These are phyloP conservation scores for Tulasnella sp. DNA, from an alignment of 768 basidiomycete genomes.

Conservation along the genomic window DNA sequence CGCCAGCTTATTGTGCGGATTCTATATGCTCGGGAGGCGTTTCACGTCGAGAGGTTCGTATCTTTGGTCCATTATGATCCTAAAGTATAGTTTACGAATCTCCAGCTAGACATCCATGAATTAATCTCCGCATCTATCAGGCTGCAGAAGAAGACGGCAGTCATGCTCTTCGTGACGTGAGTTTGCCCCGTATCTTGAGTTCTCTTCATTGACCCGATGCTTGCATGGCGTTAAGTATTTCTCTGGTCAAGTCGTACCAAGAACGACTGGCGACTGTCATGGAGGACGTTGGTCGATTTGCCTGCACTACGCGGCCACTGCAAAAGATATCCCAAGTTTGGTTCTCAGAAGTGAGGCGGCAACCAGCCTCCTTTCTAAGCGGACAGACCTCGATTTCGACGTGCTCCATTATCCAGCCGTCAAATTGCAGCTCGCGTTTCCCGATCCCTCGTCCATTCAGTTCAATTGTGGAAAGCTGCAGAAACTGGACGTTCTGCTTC, in stretches of 20 bases:
- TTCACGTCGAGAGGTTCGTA: conserved; percentile 76
- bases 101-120: not conserved
- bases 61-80: conserved; percentile 72
- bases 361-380: conserved; percentile 21
- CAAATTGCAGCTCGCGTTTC: conserved; percentile 87
- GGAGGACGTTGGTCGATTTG: conserved; percentile 51
- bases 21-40: conserved; percentile 65
- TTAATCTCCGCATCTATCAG: conserved; percentile 27
- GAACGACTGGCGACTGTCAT: conserved; percentile 46
- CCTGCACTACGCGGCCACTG: conserved; percentile 72
- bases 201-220: not conserved
- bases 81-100: conserved; percentile 32
- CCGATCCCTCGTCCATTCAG: conserved; percentile 77
- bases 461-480: conserved; percentile 97
- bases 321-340: conserved; percentile 41
- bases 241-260: conserved; percentile 55
- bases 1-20: not conserved
- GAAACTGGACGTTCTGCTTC: conserved; percentile 61
- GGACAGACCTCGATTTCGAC: conserved; percentile 42
- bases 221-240: not conserved
- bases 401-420: conserved; percentile 61
- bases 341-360: conserved; percentile 18
- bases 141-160: conserved; percentile 62
- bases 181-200: conserved; percentile 17
- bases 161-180: conserved; percentile 60